A percentile compares a stretch with the other conserved stretches of the same genome.
Evolutionary conservation across 2,329 filamentous ascomycete species (phyloP).

Genomic region (Amesomyces nigricolor): DNA sequence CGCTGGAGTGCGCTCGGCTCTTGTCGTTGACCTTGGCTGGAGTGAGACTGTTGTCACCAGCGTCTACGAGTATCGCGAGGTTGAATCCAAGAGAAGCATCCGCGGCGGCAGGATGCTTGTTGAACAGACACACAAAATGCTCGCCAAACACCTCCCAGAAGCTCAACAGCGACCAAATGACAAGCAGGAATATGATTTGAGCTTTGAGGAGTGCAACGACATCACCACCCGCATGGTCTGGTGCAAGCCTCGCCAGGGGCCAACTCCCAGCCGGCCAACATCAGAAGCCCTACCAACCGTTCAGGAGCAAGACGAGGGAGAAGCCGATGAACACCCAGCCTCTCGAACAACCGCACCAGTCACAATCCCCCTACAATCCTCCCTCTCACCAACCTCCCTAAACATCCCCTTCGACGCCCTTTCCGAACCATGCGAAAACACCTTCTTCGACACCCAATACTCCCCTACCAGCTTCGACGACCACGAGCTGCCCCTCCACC

Average conservation of each 20-base stretch:
- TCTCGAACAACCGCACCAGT: slow-evolving; percentile 29
- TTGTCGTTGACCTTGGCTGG: slow-evolving; percentile 92
- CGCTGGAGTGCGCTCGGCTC: slow-evolving; percentile 76
- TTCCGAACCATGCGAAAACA: slow-evolving; percentile 66
- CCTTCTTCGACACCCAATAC: slow-evolving; percentile 60
- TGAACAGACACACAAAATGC: slow-evolving; percentile 60
- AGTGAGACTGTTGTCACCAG: slow-evolving; percentile 79
- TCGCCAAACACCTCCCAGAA: slow-evolving; percentile 43
- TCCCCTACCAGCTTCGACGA: slow-evolving; percentile 65
- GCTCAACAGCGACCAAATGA: slow-evolving; percentile 22
- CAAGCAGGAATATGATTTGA: slow-evolving; percentile 38
- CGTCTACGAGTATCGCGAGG: slow-evolving; percentile 85
- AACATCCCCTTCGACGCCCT: slow-evolving; percentile 65
- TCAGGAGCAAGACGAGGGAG: slow-evolving; percentile 52
- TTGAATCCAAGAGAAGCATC: slow-evolving; percentile 62
- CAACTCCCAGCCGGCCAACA: slow-evolving; percentile 21
- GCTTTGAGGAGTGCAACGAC: slow-evolving; percentile 79
- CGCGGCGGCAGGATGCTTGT: slow-evolving; percentile 69
- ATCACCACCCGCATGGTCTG: slow-evolving; percentile 69
- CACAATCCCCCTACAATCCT: slow-evolving; percentile 43
- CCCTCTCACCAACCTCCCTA: slow-evolving; percentile 48
- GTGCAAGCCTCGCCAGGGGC: slow-evolving; percentile 52
- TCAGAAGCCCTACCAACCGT: slow-evolving; percentile 45
- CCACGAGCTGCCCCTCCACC: slow-evolving; percentile 72
- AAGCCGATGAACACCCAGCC: slow-evolving; percentile 25